A percentile compares a stretch with the other conserved stretches of the same genome.
Evolutionary conservation across 2,329 filamentous ascomycete species (phyloP).

Genomic region (Trichoderma semiorbis): DNA sequence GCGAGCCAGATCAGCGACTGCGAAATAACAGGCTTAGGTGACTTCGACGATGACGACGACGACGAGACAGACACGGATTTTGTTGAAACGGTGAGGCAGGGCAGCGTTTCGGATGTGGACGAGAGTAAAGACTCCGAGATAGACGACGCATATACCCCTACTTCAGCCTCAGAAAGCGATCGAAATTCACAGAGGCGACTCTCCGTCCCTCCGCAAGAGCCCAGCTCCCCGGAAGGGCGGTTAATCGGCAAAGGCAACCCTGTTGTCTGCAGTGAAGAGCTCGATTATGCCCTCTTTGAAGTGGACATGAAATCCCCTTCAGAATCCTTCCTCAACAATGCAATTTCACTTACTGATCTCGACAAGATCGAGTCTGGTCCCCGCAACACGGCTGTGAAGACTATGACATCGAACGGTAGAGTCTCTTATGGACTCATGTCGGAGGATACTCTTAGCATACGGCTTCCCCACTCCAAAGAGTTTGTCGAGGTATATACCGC

Average conservation of each 20-base stretch:
- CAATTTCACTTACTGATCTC: not conserved
- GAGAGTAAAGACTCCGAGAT: not conserved
- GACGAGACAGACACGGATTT: not conserved
- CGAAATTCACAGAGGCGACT: not conserved
- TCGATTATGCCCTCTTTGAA: not conserved
- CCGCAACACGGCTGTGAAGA: not conserved
- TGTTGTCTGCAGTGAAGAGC: not conserved
- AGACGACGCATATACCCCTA: not conserved
- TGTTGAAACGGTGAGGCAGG: not conserved
- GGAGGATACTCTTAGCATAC: not conserved
- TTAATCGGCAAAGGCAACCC: not conserved
- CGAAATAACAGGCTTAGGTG: not conserved
- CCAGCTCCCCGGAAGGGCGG: not conserved
- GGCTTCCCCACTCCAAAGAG: not conserved
- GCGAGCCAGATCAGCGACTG: not conserved
- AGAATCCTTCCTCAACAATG: not conserved
- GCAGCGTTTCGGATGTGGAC: not conserved
- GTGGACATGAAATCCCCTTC: not conserved
- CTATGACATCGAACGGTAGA: not conserved
- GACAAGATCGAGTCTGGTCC: not conserved
- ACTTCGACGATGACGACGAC: not conserved
- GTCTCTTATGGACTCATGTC: not conserved
- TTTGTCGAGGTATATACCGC: not conserved
- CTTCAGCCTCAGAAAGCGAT: not conserved
- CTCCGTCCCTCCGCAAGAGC: not conserved